phyloP scores from a whole-genome alignment of 768 basidiomycete genomes.

The Sarcodon sp. region DNA sequence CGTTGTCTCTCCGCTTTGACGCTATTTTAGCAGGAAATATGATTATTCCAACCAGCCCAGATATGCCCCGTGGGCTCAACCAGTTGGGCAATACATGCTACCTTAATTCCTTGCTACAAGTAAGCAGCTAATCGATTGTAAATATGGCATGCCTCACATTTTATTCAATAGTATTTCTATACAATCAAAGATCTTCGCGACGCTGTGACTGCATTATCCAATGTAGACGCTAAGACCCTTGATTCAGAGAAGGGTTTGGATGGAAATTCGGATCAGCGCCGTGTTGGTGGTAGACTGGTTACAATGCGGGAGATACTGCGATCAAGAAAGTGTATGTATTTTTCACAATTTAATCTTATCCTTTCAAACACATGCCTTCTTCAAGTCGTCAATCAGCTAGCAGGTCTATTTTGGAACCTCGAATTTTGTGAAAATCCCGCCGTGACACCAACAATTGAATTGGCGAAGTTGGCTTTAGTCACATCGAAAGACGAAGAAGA shows the following conservation, averaged over 20 bases:
- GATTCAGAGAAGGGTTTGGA: conserved; percentile 66
- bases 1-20: background rate
- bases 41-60: conserved; percentile 35
- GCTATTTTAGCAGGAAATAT: conserved; percentile 49
- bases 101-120: conserved; percentile 69
- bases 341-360: conserved; percentile 1
- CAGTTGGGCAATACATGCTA: conserved; percentile 88
- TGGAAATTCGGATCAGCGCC: conserved; percentile 69
- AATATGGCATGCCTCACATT: background rate
- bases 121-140: conserved; percentile 9
- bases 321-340: conserved; percentile 65
- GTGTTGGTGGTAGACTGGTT: conserved; percentile 80
- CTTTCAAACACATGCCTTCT: conserved; percentile 5
- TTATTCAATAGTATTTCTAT: conserved; percentile 66
- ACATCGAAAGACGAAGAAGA: conserved; percentile 87
- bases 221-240: conserved; percentile 36
- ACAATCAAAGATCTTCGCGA: conserved; percentile 87
- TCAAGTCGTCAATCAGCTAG: conserved; percentile 70
- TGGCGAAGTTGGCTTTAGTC: conserved; percentile 85
- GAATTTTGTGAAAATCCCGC: conserved; percentile 52
- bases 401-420: conserved; percentile 65
- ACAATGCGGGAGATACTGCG: conserved; percentile 71
- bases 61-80: conserved; percentile 76
- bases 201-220: conserved; percentile 50
- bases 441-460: conserved; percentile 74